Conservation (phyloP, 148 eudicot species). For the Amaranthus hypochondriacus region DNA sequence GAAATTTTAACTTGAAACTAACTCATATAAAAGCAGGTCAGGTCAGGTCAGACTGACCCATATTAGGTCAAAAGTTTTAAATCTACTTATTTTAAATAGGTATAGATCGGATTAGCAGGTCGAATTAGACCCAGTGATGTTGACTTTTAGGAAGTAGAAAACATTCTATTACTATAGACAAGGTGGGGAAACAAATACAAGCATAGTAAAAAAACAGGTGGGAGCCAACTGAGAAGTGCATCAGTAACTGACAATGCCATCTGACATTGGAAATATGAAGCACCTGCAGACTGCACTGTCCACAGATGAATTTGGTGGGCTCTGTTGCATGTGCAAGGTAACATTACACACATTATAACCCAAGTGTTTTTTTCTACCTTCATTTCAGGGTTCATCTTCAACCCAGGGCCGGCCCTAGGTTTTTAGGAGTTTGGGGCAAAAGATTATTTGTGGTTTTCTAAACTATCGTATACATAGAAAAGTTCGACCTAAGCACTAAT, state of each 20-base stretch:
- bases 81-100: too few relatives aligned
- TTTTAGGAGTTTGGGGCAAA: too few relatives aligned
- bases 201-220: constrained; percentile 6
- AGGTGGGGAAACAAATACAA: constrained; percentile 17
- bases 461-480: too few relatives aligned
- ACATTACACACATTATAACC: constrained; percentile 21
- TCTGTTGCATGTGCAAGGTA: constrained; percentile 48
- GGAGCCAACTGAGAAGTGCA: constrained; percentile 8
- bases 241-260: neutral
- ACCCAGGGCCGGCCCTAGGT: neutral
- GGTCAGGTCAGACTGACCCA: too few relatives aligned
- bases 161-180: constrained; percentile 19
- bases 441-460: too few relatives aligned
- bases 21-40: too few relatives aligned
- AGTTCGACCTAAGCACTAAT: too few relatives aligned
- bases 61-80: too few relatives aligned
- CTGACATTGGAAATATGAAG: constrained; percentile 15
- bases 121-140: neutral
- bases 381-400: constrained; percentile 28
- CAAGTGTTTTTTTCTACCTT: neutral
- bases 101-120: too few relatives aligned
- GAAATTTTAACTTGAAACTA: too few relatives aligned
- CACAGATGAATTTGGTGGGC: constrained; percentile 34
- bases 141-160: constrained; percentile 10
- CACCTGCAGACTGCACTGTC: constrained; percentile 19